These are phyloP conservation scores for Chamaenerion angustifolium DNA, from an alignment of 345 rosid species.

Conservation along the genomic window DNA sequence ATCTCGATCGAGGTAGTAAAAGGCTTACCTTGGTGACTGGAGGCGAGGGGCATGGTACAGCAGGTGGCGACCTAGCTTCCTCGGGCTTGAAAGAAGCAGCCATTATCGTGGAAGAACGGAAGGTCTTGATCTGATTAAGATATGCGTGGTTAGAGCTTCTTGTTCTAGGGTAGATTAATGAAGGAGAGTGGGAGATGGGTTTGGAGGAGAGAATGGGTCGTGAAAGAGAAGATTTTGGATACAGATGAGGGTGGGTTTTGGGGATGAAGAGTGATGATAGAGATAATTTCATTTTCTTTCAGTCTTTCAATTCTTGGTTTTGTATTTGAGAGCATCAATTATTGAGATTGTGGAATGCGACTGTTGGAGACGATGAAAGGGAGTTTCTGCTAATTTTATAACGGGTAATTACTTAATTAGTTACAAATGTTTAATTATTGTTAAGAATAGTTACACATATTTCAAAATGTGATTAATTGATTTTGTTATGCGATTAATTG, in stretches of 20 bases:
- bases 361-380: too few species aligned
- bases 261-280: slow-evolving; percentile 26
- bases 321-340: background rate
- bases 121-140: slow-evolving; percentile 7
- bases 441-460: too few species aligned
- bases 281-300: slow-evolving; percentile 35
- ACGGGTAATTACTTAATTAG: too few species aligned
- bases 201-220: slow-evolving; percentile 2
- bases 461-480: too few species aligned
- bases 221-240: slow-evolving; percentile 7
- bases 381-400: too few species aligned
- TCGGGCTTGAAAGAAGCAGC: slow-evolving; percentile 67
- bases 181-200: slow-evolving; percentile 2
- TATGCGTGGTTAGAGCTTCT: slow-evolving; percentile 3
- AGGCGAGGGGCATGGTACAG: slow-evolving; percentile 61
- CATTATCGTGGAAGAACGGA: slow-evolving; percentile 24
- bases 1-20: background rate
- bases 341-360: background rate
- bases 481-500: too few species aligned
- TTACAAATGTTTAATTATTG: too few species aligned
- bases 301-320: background rate
- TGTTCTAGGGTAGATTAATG: slow-evolving; percentile 6
- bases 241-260: slow-evolving; percentile 14
- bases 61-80: slow-evolving; percentile 65
- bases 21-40: slow-evolving; percentile 46